A percentile compares a stretch with the other conserved stretches of the same genome.
These are phyloP conservation scores for Populus deltoides DNA, from an alignment of 345 rosid species.

Conservation along the genomic window DNA sequence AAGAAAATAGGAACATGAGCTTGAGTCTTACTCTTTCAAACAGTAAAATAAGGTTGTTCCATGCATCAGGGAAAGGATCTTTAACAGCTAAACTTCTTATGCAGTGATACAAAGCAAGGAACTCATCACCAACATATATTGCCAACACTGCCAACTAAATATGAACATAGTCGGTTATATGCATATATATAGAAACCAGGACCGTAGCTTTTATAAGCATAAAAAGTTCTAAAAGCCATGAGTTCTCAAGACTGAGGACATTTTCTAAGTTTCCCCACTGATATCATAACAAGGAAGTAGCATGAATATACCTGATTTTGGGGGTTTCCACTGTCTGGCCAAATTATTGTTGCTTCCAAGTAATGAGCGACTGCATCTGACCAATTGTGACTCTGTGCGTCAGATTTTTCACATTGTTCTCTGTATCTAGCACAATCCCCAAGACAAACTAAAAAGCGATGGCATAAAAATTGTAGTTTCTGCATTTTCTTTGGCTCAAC, in stretches of 20 bases:
- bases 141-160: constrained; percentile 86
- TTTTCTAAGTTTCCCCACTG: background rate
- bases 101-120: constrained; percentile 86
- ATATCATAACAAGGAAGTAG: background rate
- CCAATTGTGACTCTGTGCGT: constrained; percentile 54
- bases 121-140: constrained; percentile 78
- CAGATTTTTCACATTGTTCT: constrained; percentile 55
- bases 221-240: background rate
- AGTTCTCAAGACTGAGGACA: background rate
- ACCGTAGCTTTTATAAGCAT: background rate
- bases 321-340: constrained; percentile 89
- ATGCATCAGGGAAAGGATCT: constrained; percentile 92
- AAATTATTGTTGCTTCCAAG: constrained; percentile 65
- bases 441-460: constrained; percentile 81
- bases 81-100: constrained; percentile 89
- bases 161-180: constrained; percentile 9
- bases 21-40: constrained; percentile 68
- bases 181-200: background rate
- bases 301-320: constrained; percentile 69
- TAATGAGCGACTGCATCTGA: constrained; percentile 72
- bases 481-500: constrained; percentile 38
- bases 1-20: background rate
- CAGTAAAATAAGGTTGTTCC: constrained; percentile 65
- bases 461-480: constrained; percentile 62
- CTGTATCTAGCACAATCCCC: constrained; percentile 90